phyloP scores from a whole-genome alignment of 345 rosid species.

The Noccaea caerulescens region DNA sequence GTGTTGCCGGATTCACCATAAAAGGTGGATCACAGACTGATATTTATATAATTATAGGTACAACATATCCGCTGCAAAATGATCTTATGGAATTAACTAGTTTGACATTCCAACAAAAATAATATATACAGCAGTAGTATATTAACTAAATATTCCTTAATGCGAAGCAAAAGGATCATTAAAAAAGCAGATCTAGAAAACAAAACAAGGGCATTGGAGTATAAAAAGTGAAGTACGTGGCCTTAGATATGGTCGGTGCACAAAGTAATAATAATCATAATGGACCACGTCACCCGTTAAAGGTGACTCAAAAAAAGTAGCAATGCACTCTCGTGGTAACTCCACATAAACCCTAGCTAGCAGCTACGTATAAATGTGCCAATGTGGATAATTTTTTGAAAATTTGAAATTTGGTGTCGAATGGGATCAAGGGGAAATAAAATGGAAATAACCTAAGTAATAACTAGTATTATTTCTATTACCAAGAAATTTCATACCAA shows the following conservation, averaged over 20 bases:
- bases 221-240: conserved; percentile 30
- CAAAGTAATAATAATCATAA: conserved; percentile 34
- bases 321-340: conserved; percentile 29
- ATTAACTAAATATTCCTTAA: not conserved
- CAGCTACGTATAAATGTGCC: not conserved
- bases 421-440: not conserved
- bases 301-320: conserved; percentile 36
- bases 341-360: conserved; percentile 43
- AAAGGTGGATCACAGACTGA: not conserved
- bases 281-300: conserved; percentile 38
- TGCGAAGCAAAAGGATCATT: not conserved
- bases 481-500: too few relatives aligned
- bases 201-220: conserved; percentile 27
- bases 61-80: not conserved
- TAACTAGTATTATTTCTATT: too few relatives aligned
- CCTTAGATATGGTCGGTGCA: conserved; percentile 46
- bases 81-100: not conserved
- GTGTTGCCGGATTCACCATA: not conserved
- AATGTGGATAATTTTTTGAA: not conserved
- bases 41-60: not conserved
- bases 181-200: conserved; percentile 30
- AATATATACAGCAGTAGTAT: not conserved
- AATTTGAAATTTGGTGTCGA: not conserved
- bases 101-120: not conserved
- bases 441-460: too few relatives aligned